phyloP scores from a whole-genome alignment of 768 basidiomycete species.

The Phanerochaete sordida region DNA sequence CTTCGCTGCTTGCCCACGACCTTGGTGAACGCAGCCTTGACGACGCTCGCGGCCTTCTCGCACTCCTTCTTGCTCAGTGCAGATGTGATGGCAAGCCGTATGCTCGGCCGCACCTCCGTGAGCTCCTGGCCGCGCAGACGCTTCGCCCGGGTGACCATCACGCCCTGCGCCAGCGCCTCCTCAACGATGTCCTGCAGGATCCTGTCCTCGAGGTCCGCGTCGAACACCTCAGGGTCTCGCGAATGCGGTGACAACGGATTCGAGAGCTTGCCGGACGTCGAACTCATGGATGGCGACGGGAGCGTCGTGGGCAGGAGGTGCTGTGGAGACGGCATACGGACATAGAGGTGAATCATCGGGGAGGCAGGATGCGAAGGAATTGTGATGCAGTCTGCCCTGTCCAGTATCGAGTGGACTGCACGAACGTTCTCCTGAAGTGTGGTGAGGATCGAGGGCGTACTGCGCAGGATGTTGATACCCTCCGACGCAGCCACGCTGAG shows the following conservation, averaged over 20 bases:
- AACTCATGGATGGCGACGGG: constrained; percentile 16
- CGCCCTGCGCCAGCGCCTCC: constrained; percentile 74
- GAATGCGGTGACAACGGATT: constrained; percentile 47
- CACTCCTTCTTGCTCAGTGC: constrained; percentile 86
- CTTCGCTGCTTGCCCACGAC: constrained; percentile 56
- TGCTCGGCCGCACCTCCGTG: constrained; percentile 76
- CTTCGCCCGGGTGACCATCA: constrained; percentile 84
- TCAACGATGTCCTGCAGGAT: constrained; percentile 92
- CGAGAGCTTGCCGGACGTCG: constrained; percentile 35
- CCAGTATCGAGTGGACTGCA: constrained; percentile 74
- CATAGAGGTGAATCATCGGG: constrained; percentile 82
- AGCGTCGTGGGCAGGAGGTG: constrained; percentile 22
- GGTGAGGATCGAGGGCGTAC: constrained; percentile 70
- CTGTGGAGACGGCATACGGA: constrained; percentile 38
- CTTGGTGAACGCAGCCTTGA: constrained; percentile 75
- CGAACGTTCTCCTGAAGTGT: constrained; percentile 79
- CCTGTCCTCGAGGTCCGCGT: constrained; percentile 69
- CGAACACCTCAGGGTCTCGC: constrained; percentile 44
- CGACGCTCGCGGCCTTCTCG: constrained; percentile 77
- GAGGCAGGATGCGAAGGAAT: constrained; percentile 85
- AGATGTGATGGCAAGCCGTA: constrained; percentile 77
- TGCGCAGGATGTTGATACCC: constrained; percentile 75
- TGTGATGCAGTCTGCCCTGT: constrained; percentile 77
- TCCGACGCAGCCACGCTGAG: constrained; percentile 87
- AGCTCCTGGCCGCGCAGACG: constrained; percentile 81